phyloP scores from a whole-genome alignment of 129 eudicot species.

The Calendula officinalis region DNA sequence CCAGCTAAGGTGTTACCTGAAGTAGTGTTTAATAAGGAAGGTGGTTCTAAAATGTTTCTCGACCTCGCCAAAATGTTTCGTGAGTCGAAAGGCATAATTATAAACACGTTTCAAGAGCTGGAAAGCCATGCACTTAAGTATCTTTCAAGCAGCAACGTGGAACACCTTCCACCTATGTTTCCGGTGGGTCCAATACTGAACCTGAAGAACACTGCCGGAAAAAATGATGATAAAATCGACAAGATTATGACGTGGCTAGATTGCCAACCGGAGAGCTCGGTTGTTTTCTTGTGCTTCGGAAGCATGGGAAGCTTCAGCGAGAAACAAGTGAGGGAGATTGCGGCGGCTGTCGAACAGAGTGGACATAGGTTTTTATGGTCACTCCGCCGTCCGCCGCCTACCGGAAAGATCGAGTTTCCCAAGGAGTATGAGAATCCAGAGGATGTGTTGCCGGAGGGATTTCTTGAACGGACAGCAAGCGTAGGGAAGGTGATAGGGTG shows the following conservation, averaged over 20 bases:
- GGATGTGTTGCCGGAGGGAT: background rate
- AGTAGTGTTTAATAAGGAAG: background rate
- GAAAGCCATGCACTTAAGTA: constrained; percentile 11
- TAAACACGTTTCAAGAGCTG: constrained; percentile 25
- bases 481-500: constrained; percentile 6
- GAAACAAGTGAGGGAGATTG: constrained; percentile 9
- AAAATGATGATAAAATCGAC: background rate
- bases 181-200: constrained; percentile 3
- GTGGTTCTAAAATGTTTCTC: background rate
- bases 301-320: constrained; percentile 6
- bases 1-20: constrained; percentile 28
- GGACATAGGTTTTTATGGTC: background rate
- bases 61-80: background rate
- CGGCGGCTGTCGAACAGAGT: background rate
- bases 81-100: constrained; percentile 13
- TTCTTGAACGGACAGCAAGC: background rate
- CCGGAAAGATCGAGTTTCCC: background rate
- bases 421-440: background rate
- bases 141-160: background rate
- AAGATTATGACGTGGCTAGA: constrained; percentile 1
- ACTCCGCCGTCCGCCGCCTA: background rate
- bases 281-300: constrained; percentile 3
- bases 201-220: background rate
- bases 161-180: background rate
- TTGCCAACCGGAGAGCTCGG: background rate